phyloP scores from a whole-genome alignment of 2,329 filamentous ascomycete genomes.

The Fusarium globosum region DNA sequence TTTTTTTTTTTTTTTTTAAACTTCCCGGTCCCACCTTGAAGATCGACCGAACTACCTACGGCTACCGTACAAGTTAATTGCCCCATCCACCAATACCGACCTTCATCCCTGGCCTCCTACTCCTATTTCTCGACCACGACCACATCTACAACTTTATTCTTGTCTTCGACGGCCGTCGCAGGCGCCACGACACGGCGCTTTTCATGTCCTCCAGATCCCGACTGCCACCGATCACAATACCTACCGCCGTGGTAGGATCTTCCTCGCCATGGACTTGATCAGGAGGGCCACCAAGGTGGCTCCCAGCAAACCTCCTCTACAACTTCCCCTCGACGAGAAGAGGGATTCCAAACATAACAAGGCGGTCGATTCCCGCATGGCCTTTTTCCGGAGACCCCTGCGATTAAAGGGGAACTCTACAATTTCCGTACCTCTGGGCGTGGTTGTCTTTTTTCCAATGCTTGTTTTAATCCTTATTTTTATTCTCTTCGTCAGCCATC shows the following conservation, averaged over 20 bases:
- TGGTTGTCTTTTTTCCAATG: slow-evolving; percentile 91
- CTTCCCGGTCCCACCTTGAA: slow-evolving; percentile 16
- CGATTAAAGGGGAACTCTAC: slow-evolving; percentile 91
- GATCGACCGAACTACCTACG: slow-evolving; percentile 22
- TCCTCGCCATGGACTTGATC: slow-evolving; percentile 66
- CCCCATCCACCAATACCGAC: slow-evolving; percentile 17
- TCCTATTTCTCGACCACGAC: slow-evolving; percentile 21
- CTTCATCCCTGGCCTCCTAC: slow-evolving; percentile 28
- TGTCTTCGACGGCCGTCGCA: slow-evolving; percentile 30
- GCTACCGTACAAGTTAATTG: slow-evolving; percentile 9
- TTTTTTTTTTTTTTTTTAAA: not conserved
- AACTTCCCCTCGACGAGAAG: slow-evolving; percentile 64
- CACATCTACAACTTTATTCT: not conserved
- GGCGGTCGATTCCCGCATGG: slow-evolving; percentile 65
- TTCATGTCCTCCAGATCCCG: slow-evolving; percentile 40
- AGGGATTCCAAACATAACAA: slow-evolving; percentile 53
- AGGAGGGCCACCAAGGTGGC: slow-evolving; percentile 65
- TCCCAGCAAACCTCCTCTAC: slow-evolving; percentile 54
- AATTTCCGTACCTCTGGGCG: slow-evolving; percentile 90
- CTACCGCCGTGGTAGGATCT: slow-evolving; percentile 53
- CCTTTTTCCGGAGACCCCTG: slow-evolving; percentile 88
- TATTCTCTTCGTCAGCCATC: slow-evolving; percentile 88
- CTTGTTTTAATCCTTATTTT: slow-evolving; percentile 93
- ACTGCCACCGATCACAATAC: slow-evolving; percentile 51
- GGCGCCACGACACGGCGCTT: slow-evolving; percentile 44